A percentile compares a stretch with the other conserved stretches of the same genome.
Evolutionary conservation across 192 early-diverging fungal species (phyloP).

Genomic region (Entomortierella beljakovae): DNA sequence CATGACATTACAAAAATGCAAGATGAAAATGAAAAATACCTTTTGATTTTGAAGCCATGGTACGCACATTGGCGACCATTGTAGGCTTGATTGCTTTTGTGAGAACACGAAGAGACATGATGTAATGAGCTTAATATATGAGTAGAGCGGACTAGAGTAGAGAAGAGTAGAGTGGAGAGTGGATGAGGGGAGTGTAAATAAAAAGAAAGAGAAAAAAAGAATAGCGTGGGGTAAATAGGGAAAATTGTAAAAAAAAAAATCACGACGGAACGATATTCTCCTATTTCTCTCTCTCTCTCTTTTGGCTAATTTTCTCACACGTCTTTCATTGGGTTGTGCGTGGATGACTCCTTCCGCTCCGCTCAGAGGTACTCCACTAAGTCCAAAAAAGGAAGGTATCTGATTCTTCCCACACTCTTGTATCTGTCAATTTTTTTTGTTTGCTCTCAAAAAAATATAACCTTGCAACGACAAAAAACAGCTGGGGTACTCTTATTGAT

Average conservation of each 20-base stretch:
- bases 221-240: background rate
- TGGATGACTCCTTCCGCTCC: constrained; percentile 10
- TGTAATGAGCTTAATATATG: background rate
- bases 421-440: background rate
- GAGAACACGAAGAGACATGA: constrained; percentile 49
- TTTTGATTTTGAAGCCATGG: constrained; percentile 50
- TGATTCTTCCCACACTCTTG: constrained; percentile 37
- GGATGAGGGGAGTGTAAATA: constrained; percentile 1
- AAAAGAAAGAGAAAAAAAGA: constrained; percentile 6
- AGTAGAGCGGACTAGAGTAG: too few relatives aligned
- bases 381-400: constrained; percentile 21
- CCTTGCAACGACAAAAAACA: background rate
- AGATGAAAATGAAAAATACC: constrained; percentile 24
- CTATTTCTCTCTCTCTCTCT: constrained; percentile 2
- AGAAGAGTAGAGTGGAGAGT: background rate
- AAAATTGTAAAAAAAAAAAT: background rate
- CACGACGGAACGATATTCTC: background rate
- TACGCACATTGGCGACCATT: constrained; percentile 41
- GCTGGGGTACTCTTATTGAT: background rate
- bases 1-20: background rate
- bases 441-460: background rate
- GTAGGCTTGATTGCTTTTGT: constrained; percentile 52
- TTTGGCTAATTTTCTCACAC: background rate
- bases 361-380: background rate
- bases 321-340: background rate